Conservation (phyloP, 768 basidiomycete genomes). For the Pulveroboletus sp. region DNA sequence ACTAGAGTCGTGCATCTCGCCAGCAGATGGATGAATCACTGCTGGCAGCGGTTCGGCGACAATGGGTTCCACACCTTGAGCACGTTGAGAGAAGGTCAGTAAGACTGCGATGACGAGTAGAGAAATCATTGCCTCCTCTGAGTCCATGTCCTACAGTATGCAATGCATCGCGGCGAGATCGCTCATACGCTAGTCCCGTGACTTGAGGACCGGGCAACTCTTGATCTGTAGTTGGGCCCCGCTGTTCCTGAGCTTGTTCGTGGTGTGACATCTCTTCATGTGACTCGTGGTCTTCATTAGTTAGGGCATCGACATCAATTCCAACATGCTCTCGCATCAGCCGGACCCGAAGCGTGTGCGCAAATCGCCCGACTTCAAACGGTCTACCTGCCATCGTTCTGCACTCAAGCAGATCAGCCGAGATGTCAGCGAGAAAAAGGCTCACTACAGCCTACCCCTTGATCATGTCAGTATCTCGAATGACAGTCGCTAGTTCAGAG, state of each 20-base stretch:
- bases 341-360: conserved; percentile 87
- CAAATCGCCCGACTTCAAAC: conserved; percentile 95
- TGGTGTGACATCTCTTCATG: conserved; percentile 44
- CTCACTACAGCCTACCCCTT: conserved; percentile 57
- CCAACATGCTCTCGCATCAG: conserved; percentile 97
- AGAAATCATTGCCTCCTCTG: conserved; percentile 45
- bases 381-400: conserved; percentile 93
- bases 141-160: conserved; percentile 36
- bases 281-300: conserved; percentile 66
- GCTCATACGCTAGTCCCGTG: conserved; percentile 38
- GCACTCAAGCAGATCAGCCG: conserved; percentile 1
- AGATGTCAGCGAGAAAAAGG: background rate
- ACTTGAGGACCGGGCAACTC: conserved; percentile 39
- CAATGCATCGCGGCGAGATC: conserved; percentile 30
- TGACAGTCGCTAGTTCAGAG: conserved; percentile 89
- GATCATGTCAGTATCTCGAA: conserved; percentile 96
- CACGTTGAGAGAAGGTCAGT: conserved; percentile 32
- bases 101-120: background rate
- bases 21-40: conserved; percentile 32
- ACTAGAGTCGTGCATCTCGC: background rate
- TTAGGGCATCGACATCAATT: conserved; percentile 85
- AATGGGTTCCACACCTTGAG: conserved; percentile 37
- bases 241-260: conserved; percentile 49
- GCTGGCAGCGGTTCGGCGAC: conserved; percentile 34
- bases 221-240: conserved; percentile 77